phyloP scores from a whole-genome alignment of 176 grass and related monocot species.

The Themeda triandra region DNA sequence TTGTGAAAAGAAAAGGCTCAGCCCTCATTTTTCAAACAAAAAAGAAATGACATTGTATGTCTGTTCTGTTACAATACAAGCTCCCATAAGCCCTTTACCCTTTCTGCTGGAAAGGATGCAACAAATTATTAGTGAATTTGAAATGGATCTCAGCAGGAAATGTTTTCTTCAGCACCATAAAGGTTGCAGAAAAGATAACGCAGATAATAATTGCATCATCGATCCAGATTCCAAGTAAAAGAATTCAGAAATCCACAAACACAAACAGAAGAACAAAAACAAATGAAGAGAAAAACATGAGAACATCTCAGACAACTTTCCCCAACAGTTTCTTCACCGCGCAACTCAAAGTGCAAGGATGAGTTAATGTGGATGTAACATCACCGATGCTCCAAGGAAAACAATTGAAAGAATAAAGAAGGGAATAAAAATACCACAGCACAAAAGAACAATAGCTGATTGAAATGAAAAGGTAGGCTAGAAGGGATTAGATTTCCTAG shows the following conservation, averaged over 20 bases:
- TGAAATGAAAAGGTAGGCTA: not conserved
- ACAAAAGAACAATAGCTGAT: not conserved
- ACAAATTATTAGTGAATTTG: not conserved
- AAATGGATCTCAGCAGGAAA: constrained; percentile 32
- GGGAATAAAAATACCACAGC: not conserved
- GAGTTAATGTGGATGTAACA: constrained; percentile 34
- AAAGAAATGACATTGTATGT: not conserved
- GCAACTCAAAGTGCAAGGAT: constrained; percentile 54
- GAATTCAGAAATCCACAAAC: not conserved
- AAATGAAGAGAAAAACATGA: not conserved
- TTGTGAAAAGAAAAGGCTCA: not conserved
- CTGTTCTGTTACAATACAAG: not conserved
- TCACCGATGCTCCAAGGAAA: constrained; percentile 1
- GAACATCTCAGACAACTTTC: constrained; percentile 47
- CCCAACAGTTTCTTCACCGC: constrained; percentile 43
- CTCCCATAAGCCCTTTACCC: not conserved
- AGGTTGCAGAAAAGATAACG: constrained; percentile 46
- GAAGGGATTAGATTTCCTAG: not conserved
- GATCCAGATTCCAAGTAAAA: not conserved
- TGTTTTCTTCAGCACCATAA: constrained; percentile 20
- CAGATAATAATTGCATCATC: constrained; percentile 26
- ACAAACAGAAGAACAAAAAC: not conserved
- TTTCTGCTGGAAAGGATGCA: not conserved
- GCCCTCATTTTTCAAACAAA: not conserved
- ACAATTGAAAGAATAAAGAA: not conserved